phyloP scores from a whole-genome alignment of 768 basidiomycete species.

The Leucocoprinus leucothites region DNA sequence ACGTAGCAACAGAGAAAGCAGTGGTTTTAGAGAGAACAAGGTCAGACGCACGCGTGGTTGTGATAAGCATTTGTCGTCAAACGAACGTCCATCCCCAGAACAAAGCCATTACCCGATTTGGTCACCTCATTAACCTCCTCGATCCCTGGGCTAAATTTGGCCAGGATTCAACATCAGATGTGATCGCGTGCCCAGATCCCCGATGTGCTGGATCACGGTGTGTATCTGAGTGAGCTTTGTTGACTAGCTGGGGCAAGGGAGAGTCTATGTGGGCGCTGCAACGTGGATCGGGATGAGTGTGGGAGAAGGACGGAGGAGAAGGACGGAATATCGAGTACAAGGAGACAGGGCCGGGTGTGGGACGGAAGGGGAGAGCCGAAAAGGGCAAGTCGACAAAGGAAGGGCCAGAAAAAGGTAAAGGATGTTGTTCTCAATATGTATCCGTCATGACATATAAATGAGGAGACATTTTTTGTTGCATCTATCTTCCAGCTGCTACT shows the following conservation, averaged over 20 bases:
- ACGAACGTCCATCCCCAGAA: slow-evolving; percentile 23
- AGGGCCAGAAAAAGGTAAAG: slow-evolving; percentile 25
- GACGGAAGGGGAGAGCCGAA: slow-evolving; percentile 19
- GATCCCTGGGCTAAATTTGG: not conserved
- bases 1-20: slow-evolving; percentile 5
- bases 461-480: slow-evolving; percentile 19
- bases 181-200: not conserved
- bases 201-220: too few species aligned
- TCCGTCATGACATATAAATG: slow-evolving; percentile 16
- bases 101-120: slow-evolving; percentile 25
- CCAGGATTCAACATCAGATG: not conserved
- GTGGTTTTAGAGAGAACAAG: slow-evolving; percentile 13
- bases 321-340: not conserved
- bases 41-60: slow-evolving; percentile 7
- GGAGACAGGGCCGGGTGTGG: slow-evolving; percentile 1
- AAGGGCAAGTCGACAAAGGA: slow-evolving; percentile 35
- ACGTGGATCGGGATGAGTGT: not conserved
- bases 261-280: too few species aligned
- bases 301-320: too few species aligned
- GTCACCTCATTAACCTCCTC: slow-evolving; percentile 13
- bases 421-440: slow-evolving; percentile 26
- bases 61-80: slow-evolving; percentile 16
- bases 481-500: slow-evolving; percentile 4
- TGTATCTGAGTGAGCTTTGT: too few species aligned
- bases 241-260: too few species aligned